Percentiles rank a stretch among this genome's conserved stretches.
These are phyloP conservation scores for Gossypium rotundifolium DNA, from an alignment of 345 rosid species.

Conservation along the genomic window DNA sequence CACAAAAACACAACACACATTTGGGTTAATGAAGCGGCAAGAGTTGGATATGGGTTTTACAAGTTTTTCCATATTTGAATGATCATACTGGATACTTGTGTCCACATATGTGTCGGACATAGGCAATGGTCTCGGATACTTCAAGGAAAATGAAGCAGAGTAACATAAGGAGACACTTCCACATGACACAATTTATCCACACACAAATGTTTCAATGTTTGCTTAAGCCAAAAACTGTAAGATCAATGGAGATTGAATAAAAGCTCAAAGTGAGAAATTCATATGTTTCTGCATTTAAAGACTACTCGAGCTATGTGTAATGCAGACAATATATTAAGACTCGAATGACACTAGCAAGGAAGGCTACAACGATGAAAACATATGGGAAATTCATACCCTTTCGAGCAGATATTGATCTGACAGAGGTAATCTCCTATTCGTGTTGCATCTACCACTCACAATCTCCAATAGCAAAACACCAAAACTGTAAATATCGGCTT, in stretches of 20 bases:
- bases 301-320: neutral
- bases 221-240: neutral
- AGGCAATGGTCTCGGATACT: neutral
- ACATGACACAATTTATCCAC: neutral
- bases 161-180: neutral
- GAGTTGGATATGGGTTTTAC: neutral
- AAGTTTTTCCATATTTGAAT: neutral
- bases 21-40: neutral
- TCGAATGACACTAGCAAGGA: neutral
- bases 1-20: neutral
- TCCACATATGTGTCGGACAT: neutral
- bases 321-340: neutral
- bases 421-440: slow-evolving; percentile 34
- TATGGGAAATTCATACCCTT: slow-evolving; percentile 35
- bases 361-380: neutral
- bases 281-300: neutral
- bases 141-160: neutral
- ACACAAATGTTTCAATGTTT: neutral
- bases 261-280: neutral
- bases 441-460: slow-evolving; percentile 56
- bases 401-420: slow-evolving; percentile 57
- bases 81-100: neutral
- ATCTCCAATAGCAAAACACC: slow-evolving; percentile 66
- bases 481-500: slow-evolving; percentile 68
- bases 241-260: neutral